phyloP scores from a whole-genome alignment of 352 stramenopile species.

The Phytophthora tubulina region DNA sequence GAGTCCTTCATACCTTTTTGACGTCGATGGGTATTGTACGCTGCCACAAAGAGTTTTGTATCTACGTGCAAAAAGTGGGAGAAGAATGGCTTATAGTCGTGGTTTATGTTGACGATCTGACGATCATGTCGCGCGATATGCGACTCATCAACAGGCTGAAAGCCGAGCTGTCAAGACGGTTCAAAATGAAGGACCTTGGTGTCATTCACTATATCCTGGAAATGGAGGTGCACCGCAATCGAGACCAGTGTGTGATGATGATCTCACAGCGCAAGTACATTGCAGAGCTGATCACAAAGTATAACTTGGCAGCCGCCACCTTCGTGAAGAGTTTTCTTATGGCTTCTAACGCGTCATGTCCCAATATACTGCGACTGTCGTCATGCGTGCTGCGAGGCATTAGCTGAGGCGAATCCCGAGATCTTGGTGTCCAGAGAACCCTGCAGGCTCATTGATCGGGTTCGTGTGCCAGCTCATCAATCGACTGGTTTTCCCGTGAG shows the following conservation, averaged over 20 bases:
- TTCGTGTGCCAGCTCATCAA: no score
- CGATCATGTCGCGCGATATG: slow-evolving; percentile 28
- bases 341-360: no score
- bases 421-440: no score
- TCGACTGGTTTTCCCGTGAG: no score
- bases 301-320: neutral
- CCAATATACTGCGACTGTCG: no score
- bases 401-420: no score
- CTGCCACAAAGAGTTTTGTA: slow-evolving; percentile 43
- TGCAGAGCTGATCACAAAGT: neutral
- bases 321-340: no score
- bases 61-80: slow-evolving; percentile 44
- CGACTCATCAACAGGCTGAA: slow-evolving; percentile 32
- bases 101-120: slow-evolving; percentile 41
- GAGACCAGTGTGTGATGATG: slow-evolving; percentile 4
- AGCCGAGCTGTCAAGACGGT: slow-evolving; percentile 28
- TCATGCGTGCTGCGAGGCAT: no score
- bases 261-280: neutral
- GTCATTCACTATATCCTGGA: slow-evolving; percentile 47
- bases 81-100: slow-evolving; percentile 37
- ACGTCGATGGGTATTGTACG: slow-evolving; percentile 27
- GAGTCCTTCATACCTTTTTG: slow-evolving; percentile 32
- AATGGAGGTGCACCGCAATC: slow-evolving; percentile 11
- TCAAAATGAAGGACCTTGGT: slow-evolving; percentile 48
- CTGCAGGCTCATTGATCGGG: no score